Evolutionary conservation across 2,329 filamentous ascomycete genomes (phyloP).

Genomic region (Sporothrix brasiliensis): DNA sequence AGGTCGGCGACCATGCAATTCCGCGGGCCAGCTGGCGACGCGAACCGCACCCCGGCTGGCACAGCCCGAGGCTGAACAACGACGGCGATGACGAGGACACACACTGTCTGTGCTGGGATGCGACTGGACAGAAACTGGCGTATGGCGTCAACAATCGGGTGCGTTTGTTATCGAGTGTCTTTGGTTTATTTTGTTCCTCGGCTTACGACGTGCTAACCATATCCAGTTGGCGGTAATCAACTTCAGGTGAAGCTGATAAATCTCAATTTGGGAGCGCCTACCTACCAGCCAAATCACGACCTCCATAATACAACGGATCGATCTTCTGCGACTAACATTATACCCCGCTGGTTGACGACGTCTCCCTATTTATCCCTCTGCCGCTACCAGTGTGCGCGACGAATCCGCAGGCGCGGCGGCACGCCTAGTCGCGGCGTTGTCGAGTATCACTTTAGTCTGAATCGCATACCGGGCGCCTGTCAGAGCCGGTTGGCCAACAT

Average conservation of each 20-base stretch:
- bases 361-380: background rate
- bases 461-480: background rate
- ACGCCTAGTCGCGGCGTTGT: background rate
- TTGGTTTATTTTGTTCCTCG: background rate
- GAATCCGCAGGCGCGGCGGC: background rate
- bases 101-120: conserved; percentile 65
- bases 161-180: conserved; percentile 42
- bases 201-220: background rate
- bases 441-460: background rate
- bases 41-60: conserved; percentile 59
- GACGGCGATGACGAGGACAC: conserved; percentile 62
- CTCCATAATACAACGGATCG: background rate
- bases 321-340: background rate
- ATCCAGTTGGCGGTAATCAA: conserved; percentile 38
- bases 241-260: conserved; percentile 33
- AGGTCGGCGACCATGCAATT: conserved; percentile 60
- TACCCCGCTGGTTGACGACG: background rate
- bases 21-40: conserved; percentile 64
- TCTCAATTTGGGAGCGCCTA: too few relatives aligned
- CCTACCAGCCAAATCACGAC: background rate
- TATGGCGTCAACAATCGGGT: conserved; percentile 66
- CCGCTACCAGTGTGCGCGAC: background rate
- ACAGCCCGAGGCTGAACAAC: conserved; percentile 57
- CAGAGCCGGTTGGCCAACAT: background rate
- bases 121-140: conserved; percentile 62